Percentiles rank a stretch among this genome's conserved stretches.
Evolutionary conservation across 305 asterid species (phyloP).

Genomic region (Fraxinus floribunda): DNA sequence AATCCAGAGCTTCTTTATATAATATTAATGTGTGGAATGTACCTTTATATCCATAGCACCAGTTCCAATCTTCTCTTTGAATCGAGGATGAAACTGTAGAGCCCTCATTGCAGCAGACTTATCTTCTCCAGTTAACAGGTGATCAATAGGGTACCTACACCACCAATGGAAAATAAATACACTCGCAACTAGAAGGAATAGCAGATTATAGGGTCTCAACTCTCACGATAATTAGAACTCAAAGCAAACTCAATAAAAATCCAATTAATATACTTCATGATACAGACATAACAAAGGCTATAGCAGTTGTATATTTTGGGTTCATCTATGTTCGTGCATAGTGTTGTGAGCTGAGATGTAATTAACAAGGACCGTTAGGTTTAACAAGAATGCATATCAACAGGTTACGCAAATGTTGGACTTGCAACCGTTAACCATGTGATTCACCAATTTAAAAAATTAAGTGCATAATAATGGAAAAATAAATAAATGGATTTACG

Average conservation of each 20-base stretch:
- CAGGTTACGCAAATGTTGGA: neutral
- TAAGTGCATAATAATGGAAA: neutral
- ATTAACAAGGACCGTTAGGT: neutral
- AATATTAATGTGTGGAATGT: neutral
- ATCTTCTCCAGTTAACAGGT: slow-evolving; percentile 52
- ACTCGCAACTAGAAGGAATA: neutral
- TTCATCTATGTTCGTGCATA: neutral
- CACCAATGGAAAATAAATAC: slow-evolving; percentile 7
- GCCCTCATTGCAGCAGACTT: slow-evolving; percentile 55
- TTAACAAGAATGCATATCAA: neutral
- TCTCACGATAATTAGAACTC: neutral
- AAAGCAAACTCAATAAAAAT: slow-evolving; percentile 1
- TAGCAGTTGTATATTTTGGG: neutral
- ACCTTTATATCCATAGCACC: slow-evolving; percentile 76
- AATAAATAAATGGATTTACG: slow-evolving; percentile 23
- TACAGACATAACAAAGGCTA: neutral
- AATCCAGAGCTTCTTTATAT: neutral
- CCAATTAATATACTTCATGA: neutral
- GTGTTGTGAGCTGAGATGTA: neutral
- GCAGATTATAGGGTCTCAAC: neutral
- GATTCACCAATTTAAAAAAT: neutral
- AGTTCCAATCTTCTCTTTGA: slow-evolving; percentile 58
- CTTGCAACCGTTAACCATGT: neutral
- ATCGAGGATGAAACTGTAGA: slow-evolving; percentile 70
- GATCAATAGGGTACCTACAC: slow-evolving; percentile 56